A percentile compares a stretch with the other conserved stretches of the same genome.
Conservation (phyloP, 1,139 yeast species). For the Debaryomyces psychrophilus region DNA sequence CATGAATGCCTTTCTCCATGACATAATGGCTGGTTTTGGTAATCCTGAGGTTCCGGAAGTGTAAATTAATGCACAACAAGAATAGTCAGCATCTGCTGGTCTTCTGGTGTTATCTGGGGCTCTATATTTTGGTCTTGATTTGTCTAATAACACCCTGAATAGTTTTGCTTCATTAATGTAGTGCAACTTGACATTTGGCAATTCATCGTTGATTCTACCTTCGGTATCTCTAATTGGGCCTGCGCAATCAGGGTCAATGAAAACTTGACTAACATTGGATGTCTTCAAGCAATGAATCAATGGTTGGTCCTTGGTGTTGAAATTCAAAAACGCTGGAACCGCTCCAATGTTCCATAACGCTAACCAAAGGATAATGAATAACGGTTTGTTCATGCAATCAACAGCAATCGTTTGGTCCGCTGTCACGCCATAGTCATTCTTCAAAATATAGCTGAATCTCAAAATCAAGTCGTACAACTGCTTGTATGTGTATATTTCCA, state of each 20-base stretch:
- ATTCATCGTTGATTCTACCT: constrained; percentile 44
- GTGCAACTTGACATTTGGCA: constrained; percentile 47
- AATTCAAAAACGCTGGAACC: constrained; percentile 82
- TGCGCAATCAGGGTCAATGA: constrained; percentile 75
- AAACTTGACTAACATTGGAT: constrained; percentile 64
- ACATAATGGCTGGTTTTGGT: constrained; percentile 93
- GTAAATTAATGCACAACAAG: constrained; percentile 74
- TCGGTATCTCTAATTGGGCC: constrained; percentile 58
- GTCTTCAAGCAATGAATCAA: constrained; percentile 79
- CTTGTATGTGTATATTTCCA: constrained; percentile 68
- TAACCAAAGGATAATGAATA: constrained; percentile 78
- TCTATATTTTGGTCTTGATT: constrained; percentile 54
- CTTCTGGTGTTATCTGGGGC: constrained; percentile 61
- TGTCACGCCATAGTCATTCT: constrained; percentile 63
- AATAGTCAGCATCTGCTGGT: constrained; percentile 56
- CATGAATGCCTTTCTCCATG: constrained; percentile 81
- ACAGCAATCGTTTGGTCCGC: constrained; percentile 74
- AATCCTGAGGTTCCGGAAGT: constrained; percentile 96
- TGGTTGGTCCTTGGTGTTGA: constrained; percentile 73
- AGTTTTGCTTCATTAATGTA: constrained; percentile 59
- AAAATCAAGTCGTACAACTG: constrained; percentile 69
- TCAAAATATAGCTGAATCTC: constrained; percentile 66
- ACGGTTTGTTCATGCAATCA: constrained; percentile 81
- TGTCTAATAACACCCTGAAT: constrained; percentile 45
- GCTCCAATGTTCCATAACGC: constrained; percentile 94